Evolutionary conservation across 306 rosid species (phyloP), one percentile per base, ranked within the genome.

Genomic region (Acacia confusa): DNA sequence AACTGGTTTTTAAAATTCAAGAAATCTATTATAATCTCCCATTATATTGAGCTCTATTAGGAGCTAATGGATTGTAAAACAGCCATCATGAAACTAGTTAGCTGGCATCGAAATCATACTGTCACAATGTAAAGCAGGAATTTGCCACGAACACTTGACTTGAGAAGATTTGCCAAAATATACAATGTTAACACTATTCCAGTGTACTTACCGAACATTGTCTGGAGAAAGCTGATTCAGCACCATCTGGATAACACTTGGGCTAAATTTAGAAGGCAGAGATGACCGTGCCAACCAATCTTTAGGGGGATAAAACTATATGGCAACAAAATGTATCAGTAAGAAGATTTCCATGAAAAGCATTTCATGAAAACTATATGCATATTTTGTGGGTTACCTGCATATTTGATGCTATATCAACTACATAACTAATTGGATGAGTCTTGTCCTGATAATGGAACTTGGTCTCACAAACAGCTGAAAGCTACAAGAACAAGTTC

Each of bases 381-480:
- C 70, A 77, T 67, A n/a, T 60, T 50, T 38, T 28, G 36, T 66
- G 27, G 48, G 15, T 63, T 82, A 95, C 99, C 98, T 90, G 88
- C 98, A 95, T 95, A 80, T 87, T 88, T 64, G 85, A 71, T 79
- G 99, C 80, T 69, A 93, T 77, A 75, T 84, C 20, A 80, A 89
- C 89, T 10, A 83, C 97, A 80, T 95, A 95, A 70, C 85, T 84
- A 78, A 78, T 86, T 53, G 98, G 98, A 76, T 73, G 94, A 78
- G 41, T 83, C 90, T 95, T 95, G 91, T 95, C 98, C 83, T 90
- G 96, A 84, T 92, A 95, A 87, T 95, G 98, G 74, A 95, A 95
- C 88, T 80, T 86, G 32, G 97, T 95, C 93, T 95, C 92, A 15
- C 97, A 95, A 87, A 95, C 83, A 69, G 99, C 97, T 76, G 96